Evolutionary conservation across 2,329 filamentous ascomycete species (phyloP).

Genomic region (Alternaria novae-zelandiae): DNA sequence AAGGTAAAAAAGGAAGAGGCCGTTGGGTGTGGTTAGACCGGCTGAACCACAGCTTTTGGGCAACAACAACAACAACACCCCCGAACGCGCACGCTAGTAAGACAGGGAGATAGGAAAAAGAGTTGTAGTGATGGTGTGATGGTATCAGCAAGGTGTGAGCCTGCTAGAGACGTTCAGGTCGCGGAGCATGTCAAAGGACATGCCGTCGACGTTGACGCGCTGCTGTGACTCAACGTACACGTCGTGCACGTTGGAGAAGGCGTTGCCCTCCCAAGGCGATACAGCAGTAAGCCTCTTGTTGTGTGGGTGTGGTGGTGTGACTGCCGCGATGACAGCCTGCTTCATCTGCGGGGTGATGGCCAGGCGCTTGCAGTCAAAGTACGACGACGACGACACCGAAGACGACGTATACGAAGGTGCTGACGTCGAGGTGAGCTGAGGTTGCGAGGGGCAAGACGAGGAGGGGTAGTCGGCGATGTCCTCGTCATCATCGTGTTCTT

Average conservation of each 20-base stretch:
- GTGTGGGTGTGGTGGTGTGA: slow-evolving; percentile 29
- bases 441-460: slow-evolving; percentile 34
- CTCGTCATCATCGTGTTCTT: slow-evolving; percentile 26
- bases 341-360: slow-evolving; percentile 32
- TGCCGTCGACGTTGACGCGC: slow-evolving; percentile 42
- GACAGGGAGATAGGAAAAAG: slow-evolving; percentile 8
- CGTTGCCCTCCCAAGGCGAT: slow-evolving; percentile 41
- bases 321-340: slow-evolving; percentile 39
- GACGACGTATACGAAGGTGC: slow-evolving; percentile 40
- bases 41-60: slow-evolving; percentile 26
- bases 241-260: slow-evolving; percentile 39
- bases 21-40: slow-evolving; percentile 27
- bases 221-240: slow-evolving; percentile 42
- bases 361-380: slow-evolving; percentile 43
- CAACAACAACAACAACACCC: slow-evolving; percentile 5
- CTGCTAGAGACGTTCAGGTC: slow-evolving; percentile 34
- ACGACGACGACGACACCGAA: slow-evolving; percentile 33
- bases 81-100: slow-evolving; percentile 21
- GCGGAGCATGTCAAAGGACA: slow-evolving; percentile 45
- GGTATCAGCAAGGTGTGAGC: slow-evolving; percentile 33
- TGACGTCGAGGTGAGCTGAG: slow-evolving; percentile 40
- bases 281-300: slow-evolving; percentile 37
- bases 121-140: neutral
- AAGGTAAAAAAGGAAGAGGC: slow-evolving; percentile 1
- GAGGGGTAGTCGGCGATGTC: slow-evolving; percentile 1